Conservation (phyloP, 805 yeast species). For the Teunomyces kruisii region DNA sequence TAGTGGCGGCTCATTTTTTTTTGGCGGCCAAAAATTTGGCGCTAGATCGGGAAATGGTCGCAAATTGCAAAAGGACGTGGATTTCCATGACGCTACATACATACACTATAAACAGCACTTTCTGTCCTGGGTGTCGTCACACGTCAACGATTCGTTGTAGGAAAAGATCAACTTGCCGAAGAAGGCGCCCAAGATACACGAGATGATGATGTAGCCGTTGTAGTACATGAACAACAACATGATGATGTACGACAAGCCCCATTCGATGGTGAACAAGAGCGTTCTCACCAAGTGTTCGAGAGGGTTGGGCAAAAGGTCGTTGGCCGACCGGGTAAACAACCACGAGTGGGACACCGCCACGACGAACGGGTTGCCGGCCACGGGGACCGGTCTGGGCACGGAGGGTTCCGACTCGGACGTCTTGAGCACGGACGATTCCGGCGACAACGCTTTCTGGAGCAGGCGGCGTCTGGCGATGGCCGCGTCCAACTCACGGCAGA, state of each 20-base stretch:
- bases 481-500: slow-evolving; percentile 51
- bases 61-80: too few relatives aligned
- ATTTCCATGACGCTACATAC: too few relatives aligned
- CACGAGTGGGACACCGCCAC: slow-evolving; percentile 34
- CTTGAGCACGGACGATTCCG: neutral
- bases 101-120: slow-evolving; percentile 21
- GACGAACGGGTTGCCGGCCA: slow-evolving; percentile 16
- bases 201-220: slow-evolving; percentile 65
- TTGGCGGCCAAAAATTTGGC: too few relatives aligned
- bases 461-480: slow-evolving; percentile 27
- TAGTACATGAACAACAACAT: slow-evolving; percentile 77
- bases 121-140: slow-evolving; percentile 21
- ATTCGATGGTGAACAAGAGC: slow-evolving; percentile 52
- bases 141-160: slow-evolving; percentile 38
- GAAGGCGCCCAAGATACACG: slow-evolving; percentile 61
- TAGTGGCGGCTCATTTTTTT: too few relatives aligned
- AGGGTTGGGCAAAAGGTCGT: slow-evolving; percentile 35
- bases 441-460: neutral
- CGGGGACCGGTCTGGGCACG: neutral
- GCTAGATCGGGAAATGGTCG: too few relatives aligned
- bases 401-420: neutral
- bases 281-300: slow-evolving; percentile 54
- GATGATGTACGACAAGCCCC: slow-evolving; percentile 63
- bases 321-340: slow-evolving; percentile 25
- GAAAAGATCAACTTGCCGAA: slow-evolving; percentile 57